Conservation (phyloP, 352 stramenopile species). For the Chrysophaeum taylorii region DNA sequence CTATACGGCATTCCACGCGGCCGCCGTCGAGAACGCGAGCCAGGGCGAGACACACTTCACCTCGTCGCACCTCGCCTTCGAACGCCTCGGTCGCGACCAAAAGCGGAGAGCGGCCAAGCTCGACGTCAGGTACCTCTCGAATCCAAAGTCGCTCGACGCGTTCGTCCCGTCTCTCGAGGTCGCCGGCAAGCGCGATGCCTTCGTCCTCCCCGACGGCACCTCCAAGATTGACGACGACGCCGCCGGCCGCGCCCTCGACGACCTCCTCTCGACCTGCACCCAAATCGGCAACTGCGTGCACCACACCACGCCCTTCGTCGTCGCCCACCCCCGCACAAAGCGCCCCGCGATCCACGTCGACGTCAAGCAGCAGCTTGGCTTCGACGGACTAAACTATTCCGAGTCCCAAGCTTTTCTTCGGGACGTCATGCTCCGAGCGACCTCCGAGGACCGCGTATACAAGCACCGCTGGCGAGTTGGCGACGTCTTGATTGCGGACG, state of each 20-base stretch:
- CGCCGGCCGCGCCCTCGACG: background rate
- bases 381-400: background rate
- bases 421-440: background rate
- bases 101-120: background rate
- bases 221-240: background rate
- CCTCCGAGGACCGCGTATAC: background rate
- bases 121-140: background rate
- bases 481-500: slow-evolving; percentile 9
- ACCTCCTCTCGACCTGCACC: background rate
- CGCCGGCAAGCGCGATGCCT: background rate
- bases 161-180: background rate
- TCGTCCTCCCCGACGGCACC: background rate
- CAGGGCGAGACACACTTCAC: slow-evolving; percentile 11
- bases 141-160: background rate
- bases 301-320: background rate
- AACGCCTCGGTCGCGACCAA: background rate
- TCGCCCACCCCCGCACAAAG: background rate
- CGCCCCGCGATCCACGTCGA: background rate
- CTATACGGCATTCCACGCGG: slow-evolving; percentile 2
- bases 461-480: background rate
- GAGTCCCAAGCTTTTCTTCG: background rate
- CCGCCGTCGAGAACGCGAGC: background rate
- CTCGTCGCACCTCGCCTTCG: background rate
- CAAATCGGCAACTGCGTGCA: background rate
- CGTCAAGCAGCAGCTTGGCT: slow-evolving; percentile 14